Conservation (phyloP, 2,329 filamentous ascomycete genomes). For the Phyllosticta citriasiana region DNA sequence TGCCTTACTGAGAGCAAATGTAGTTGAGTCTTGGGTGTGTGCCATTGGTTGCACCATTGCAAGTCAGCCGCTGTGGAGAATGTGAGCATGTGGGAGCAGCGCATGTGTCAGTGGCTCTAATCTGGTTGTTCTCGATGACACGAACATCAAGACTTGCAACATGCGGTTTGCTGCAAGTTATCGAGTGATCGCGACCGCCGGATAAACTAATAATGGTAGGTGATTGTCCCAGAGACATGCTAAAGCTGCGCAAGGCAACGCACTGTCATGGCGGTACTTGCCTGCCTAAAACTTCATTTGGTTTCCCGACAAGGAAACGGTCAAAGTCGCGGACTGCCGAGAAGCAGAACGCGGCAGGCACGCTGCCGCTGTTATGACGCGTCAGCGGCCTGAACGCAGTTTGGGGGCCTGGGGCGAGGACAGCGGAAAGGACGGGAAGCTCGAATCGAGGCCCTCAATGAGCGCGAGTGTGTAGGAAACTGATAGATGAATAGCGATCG, state of each 20-base stretch:
- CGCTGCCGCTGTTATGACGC: not conserved
- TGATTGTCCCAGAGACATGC: too few relatives aligned
- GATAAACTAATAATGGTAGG: too few relatives aligned
- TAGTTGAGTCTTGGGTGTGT: not conserved
- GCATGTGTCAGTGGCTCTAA: not conserved
- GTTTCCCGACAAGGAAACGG: not conserved
- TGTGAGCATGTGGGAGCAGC: not conserved
- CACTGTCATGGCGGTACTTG: not conserved
- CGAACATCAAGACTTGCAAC: not conserved
- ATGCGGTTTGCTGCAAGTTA: not conserved
- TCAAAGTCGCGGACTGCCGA: not conserved
- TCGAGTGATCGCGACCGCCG: not conserved
- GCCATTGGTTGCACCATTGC: not conserved
- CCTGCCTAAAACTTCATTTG: not conserved
- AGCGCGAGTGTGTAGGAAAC: not conserved
- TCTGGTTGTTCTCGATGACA: not conserved
- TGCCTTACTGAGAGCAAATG: not conserved
- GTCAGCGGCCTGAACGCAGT: not conserved
- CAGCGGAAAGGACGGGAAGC: not conserved
- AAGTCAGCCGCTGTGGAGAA: not conserved
- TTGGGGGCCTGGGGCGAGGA: not conserved
- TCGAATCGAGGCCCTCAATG: not conserved
- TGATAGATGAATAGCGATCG: not conserved
- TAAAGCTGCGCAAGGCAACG: too few relatives aligned
- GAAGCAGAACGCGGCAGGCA: not conserved